Evolutionary conservation across 2,329 filamentous ascomycete species (phyloP).

Genomic region (Sodiomyces alkalinus): DNA sequence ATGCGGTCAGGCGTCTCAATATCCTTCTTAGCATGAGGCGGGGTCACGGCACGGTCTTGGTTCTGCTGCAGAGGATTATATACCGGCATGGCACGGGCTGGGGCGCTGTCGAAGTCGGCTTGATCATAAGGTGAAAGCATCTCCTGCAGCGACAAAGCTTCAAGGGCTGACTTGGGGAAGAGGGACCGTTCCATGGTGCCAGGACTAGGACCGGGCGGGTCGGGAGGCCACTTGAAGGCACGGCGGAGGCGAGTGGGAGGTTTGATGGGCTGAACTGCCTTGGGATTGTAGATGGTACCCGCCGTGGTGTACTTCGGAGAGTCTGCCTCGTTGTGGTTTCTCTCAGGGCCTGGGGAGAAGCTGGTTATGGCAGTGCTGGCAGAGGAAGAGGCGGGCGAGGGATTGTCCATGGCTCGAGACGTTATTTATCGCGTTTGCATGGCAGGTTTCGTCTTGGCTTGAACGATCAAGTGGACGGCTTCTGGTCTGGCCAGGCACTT

Average conservation of each 20-base stretch:
- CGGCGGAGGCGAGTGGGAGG: constrained; percentile 35
- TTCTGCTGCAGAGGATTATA: constrained; percentile 40
- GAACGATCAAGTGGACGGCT: too few relatives aligned
- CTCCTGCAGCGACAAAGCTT: too few relatives aligned
- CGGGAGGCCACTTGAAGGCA: constrained; percentile 22
- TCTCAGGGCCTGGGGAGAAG: constrained; percentile 4
- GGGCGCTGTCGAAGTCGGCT: too few relatives aligned
- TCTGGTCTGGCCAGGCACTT: too few relatives aligned
- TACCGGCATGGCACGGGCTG: constrained; percentile 16
- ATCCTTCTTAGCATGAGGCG: too few relatives aligned
- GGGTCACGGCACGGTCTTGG: constrained; percentile 33
- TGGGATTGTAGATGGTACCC: constrained; percentile 39
- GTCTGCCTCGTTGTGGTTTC: background rate
- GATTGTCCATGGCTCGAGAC: constrained; percentile 19
- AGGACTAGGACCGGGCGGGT: too few relatives aligned
- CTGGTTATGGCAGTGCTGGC: constrained; percentile 1
- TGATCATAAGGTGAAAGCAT: constrained; percentile 18
- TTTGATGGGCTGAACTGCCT: constrained; percentile 28
- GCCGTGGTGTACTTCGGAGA: constrained; percentile 33
- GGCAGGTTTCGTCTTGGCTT: too few relatives aligned
- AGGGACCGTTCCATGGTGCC: constrained; percentile 16
- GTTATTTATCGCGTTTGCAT: too few relatives aligned
- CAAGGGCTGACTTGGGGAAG: constrained; percentile 21
- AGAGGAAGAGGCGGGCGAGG: constrained; percentile 11
- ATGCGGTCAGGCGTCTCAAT: background rate